Conservation (phyloP, 495 filamentous ascomycete genomes). For the Penicillium simplicissimum region DNA sequence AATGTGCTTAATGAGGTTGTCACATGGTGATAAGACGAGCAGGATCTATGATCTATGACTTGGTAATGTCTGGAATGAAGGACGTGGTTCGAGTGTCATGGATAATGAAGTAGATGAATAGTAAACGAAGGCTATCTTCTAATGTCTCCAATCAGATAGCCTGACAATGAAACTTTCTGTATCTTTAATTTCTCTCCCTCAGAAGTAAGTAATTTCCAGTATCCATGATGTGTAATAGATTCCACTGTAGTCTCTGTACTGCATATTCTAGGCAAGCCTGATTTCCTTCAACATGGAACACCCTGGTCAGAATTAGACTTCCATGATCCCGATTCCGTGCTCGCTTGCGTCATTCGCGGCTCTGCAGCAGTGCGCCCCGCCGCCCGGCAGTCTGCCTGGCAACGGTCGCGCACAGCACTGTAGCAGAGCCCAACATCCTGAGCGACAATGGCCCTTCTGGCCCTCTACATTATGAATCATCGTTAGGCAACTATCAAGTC, state of each 20-base stretch:
- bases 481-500: not conserved
- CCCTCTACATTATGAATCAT: not conserved
- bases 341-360: slow-evolving; percentile 28
- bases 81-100: not conserved
- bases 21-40: slow-evolving; percentile 4
- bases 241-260: too few species aligned
- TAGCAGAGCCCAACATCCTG: not conserved
- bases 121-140: not conserved
- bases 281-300: not conserved
- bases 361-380: slow-evolving; percentile 15
- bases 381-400: slow-evolving; percentile 2
- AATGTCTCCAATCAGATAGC: not conserved
- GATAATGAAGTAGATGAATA: not conserved
- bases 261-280: not conserved
- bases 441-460: not conserved
- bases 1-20: slow-evolving; percentile 11
- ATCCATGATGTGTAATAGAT: too few species aligned
- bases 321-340: slow-evolving; percentile 17
- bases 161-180: not conserved
- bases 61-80: not conserved
- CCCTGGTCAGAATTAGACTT: slow-evolving; percentile 9
- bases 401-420: not conserved
- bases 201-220: not conserved
- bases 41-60: not conserved
- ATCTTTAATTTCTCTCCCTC: not conserved